phyloP scores from a whole-genome alignment of 2,329 filamentous ascomycete species.

The Penicillium sp. region DNA sequence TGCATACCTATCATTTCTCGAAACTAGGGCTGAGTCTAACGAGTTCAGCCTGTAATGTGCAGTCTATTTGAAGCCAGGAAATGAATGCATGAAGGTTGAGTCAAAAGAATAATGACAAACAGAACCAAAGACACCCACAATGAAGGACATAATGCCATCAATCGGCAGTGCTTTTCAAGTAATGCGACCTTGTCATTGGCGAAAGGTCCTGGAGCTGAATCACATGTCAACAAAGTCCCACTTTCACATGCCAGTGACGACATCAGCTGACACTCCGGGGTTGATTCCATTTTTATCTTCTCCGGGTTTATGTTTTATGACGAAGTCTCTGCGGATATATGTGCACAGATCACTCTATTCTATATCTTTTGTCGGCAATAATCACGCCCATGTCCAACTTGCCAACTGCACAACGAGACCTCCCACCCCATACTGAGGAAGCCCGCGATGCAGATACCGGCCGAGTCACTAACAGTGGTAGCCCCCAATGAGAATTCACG shows the following conservation, averaged over 20 bases:
- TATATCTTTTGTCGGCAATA: constrained; percentile 57
- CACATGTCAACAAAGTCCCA: constrained; percentile 7
- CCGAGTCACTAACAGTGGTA: constrained; percentile 88
- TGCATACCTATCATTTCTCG: constrained; percentile 33
- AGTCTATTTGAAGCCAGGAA: constrained; percentile 2
- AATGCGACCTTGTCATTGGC: constrained; percentile 2
- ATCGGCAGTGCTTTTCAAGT: neutral
- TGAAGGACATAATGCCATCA: neutral
- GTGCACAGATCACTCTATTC: neutral
- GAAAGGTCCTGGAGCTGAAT: neutral
- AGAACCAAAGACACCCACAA: neutral
- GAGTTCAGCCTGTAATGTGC: neutral
- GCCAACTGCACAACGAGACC: constrained; percentile 76
- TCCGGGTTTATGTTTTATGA: too few relatives aligned
- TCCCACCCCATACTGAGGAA: constrained; percentile 82
- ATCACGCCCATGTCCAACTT: constrained; percentile 74
- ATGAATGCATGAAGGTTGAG: neutral
- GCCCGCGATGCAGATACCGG: constrained; percentile 82
- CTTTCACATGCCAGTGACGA: constrained; percentile 6
- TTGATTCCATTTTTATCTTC: neutral
- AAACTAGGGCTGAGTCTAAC: neutral
- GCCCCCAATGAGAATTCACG: constrained; percentile 89
- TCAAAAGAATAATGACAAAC: neutral
- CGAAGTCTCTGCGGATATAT: neutral
- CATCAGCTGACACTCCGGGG: constrained; percentile 1